phyloP scores from a whole-genome alignment of 192 early-diverging fungal species.

The Piromyces finnis region DNA sequence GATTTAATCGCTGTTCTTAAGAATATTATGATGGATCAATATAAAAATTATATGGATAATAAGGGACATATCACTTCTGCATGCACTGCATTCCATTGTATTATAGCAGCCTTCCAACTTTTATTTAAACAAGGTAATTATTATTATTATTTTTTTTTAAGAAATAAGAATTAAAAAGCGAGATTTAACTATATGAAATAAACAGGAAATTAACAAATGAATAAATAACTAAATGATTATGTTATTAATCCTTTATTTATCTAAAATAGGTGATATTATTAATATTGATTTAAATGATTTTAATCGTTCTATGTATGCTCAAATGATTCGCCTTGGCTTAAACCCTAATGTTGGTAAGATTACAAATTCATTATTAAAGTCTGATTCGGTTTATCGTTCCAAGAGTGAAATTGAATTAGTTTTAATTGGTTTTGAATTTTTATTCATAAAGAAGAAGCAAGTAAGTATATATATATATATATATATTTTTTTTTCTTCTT shows the following conservation, averaged over 20 bases:
- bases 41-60: constrained; percentile 23
- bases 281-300: constrained; percentile 89
- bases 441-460: constrained; percentile 60
- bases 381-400: constrained; percentile 2
- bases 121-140: constrained; percentile 59
- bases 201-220: too few species aligned
- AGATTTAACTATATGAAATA: too few species aligned
- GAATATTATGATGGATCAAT: constrained; percentile 51
- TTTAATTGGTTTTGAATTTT: constrained; percentile 63
- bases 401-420: constrained; percentile 62
- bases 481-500: too few species aligned
- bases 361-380: neutral
- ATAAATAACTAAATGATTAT: too few species aligned
- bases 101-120: constrained; percentile 74
- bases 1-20: constrained; percentile 73
- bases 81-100: constrained; percentile 63
- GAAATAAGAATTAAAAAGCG: too few species aligned
- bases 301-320: constrained; percentile 63
- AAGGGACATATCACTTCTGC: constrained; percentile 16
- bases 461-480: too few species aligned
- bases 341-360: constrained; percentile 20
- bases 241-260: too few species aligned
- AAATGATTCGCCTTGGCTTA: constrained; percentile 49
- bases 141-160: neutral
- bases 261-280: constrained; percentile 56